Conservation (phyloP, 176 grass and related monocot genomes). For the Melocanna baccifera region DNA sequence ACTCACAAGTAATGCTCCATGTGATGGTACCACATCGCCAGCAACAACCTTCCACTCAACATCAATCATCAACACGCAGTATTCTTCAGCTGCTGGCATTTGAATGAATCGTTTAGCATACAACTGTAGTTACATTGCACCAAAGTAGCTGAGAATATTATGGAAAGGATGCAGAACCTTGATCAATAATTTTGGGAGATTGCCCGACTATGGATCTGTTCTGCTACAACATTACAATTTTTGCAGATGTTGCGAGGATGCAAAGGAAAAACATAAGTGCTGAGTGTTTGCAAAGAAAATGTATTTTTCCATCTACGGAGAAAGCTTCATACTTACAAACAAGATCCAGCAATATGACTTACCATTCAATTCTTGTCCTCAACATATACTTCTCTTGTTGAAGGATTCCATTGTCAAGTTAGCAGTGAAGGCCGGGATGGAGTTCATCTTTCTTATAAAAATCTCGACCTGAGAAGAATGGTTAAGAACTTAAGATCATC, state of each 20-base stretch:
- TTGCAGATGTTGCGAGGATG: neutral
- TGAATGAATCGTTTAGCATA: neutral
- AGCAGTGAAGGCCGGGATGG: conserved; percentile 86
- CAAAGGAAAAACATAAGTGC: neutral
- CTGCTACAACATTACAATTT: neutral
- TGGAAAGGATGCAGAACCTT: neutral
- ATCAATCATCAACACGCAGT: neutral
- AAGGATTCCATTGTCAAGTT: conserved; percentile 94
- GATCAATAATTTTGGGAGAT: neutral
- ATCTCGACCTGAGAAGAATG: conserved; percentile 73
- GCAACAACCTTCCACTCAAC: neutral
- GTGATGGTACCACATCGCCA: neutral
- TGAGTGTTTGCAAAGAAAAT: neutral
- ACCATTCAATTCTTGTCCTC: neutral
- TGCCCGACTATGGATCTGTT: neutral
- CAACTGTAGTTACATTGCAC: neutral
- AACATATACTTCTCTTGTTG: conserved; percentile 86
- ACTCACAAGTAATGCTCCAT: neutral
- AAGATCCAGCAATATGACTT: neutral
- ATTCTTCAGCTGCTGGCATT: neutral
- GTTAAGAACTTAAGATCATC: conserved; percentile 7
- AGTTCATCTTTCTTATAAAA: conserved; percentile 88
- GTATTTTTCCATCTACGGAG: neutral
- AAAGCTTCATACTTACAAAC: conserved; percentile 2
- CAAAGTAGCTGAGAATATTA: neutral